Conservation (phyloP, 2,329 filamentous ascomycete species). For the Trichoderma oligosporum region DNA sequence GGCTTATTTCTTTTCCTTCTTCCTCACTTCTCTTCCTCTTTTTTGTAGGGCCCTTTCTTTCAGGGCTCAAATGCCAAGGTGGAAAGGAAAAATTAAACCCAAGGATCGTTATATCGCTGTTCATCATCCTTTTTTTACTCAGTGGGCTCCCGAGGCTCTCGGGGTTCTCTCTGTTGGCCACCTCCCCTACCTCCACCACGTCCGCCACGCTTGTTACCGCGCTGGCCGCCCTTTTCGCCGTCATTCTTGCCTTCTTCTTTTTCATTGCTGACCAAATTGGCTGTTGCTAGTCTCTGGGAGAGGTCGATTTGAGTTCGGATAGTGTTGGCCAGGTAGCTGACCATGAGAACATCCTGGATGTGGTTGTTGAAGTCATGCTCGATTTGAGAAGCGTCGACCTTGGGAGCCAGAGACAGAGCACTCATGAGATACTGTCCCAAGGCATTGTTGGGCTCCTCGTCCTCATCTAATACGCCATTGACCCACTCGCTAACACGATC, state of each 20-base stretch:
- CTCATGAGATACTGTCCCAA: conserved; percentile 95
- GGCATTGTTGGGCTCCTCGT: conserved; percentile 81
- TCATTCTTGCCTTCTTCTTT: conserved; percentile 49
- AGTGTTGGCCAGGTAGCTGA: conserved; percentile 97
- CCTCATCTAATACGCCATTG: conserved; percentile 89
- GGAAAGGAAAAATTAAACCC: conserved; percentile 13
- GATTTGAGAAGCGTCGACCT: conserved; percentile 85
- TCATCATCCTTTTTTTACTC: conserved; percentile 30
- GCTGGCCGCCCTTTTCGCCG: conserved; percentile 43
- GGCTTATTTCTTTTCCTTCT: conserved; percentile 10
- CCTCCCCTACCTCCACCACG: conserved; percentile 50
- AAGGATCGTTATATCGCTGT: conserved; percentile 9
- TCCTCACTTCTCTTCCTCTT: conserved; percentile 7
- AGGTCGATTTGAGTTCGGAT: conserved; percentile 99
- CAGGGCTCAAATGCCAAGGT: neutral
- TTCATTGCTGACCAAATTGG: conserved; percentile 54
- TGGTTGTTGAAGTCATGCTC: conserved; percentile 99
- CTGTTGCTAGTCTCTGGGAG: conserved; percentile 88
- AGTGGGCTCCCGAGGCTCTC: conserved; percentile 40
- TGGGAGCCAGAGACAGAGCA: conserved; percentile 85
- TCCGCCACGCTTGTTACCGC: conserved; percentile 49
- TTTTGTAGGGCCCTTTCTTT: conserved; percentile 2
- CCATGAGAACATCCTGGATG: conserved; percentile 96
- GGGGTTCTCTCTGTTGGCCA: conserved; percentile 50
- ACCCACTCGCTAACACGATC: conserved; percentile 92